These are phyloP conservation scores for Fusarium praegraminearum DNA, from an alignment of 2,329 filamentous ascomycete genomes.

Conservation along the genomic window DNA sequence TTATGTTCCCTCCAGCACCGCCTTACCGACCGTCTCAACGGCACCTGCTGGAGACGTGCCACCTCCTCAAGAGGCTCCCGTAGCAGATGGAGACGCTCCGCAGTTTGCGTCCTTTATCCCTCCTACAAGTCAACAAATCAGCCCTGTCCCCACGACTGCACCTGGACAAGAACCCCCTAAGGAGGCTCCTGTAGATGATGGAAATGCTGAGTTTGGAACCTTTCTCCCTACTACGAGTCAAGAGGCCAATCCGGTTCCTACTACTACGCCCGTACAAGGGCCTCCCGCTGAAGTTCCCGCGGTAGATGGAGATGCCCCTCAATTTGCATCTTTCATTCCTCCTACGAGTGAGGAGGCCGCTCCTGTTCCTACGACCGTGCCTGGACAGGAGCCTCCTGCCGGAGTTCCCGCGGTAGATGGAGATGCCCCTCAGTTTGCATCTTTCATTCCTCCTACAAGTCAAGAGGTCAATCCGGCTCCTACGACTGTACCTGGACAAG, in stretches of 20 bases:
- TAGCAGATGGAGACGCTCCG: slow-evolving; percentile 22
- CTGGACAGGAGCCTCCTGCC: slow-evolving; percentile 6
- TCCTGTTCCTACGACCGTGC: slow-evolving; percentile 19
- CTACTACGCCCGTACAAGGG: slow-evolving; percentile 11
- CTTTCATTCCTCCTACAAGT: slow-evolving; percentile 28
- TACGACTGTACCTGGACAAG: slow-evolving; percentile 27
- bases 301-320: slow-evolving; percentile 18
- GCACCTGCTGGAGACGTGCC: slow-evolving; percentile 17
- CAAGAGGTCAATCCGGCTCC: slow-evolving; percentile 16
- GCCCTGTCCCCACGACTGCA: slow-evolving; percentile 20
- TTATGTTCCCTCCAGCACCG: slow-evolving; percentile 30
- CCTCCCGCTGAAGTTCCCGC: slow-evolving; percentile 6
- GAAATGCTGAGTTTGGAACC: slow-evolving; percentile 31
- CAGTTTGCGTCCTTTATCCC: slow-evolving; percentile 36
- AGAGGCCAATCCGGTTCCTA: slow-evolving; percentile 17
- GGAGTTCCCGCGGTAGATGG: slow-evolving; percentile 13
- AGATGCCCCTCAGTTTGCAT: slow-evolving; percentile 30
- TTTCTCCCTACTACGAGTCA: slow-evolving; percentile 29
- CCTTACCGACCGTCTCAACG: slow-evolving; percentile 25
- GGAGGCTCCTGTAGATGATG: slow-evolving; percentile 14
- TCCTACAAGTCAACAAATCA: slow-evolving; percentile 21
- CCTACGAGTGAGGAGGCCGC: slow-evolving; percentile 21
- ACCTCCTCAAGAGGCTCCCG: slow-evolving; percentile 7
- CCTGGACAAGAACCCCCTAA: slow-evolving; percentile 12
- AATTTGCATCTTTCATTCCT: slow-evolving; percentile 35